phyloP scores from a whole-genome alignment of 345 rosid genomes.

The Gossypium ekmanianum region DNA sequence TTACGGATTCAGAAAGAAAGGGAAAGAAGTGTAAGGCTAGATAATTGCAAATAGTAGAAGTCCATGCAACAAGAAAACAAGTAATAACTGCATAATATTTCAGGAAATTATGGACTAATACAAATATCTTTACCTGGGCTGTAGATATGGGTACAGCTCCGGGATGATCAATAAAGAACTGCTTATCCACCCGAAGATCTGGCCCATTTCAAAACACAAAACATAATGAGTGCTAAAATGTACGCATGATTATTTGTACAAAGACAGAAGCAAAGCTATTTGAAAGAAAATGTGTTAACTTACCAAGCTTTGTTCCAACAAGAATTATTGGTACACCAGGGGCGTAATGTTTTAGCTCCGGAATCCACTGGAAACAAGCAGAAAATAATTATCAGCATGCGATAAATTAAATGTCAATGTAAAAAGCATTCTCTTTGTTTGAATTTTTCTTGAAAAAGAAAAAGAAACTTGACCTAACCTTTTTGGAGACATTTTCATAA shows the following conservation, averaged over 20 bases:
- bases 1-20: constrained; percentile 9
- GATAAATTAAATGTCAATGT: background rate
- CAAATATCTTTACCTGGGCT: constrained; percentile 51
- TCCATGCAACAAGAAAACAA: background rate
- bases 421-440: background rate
- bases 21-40: background rate
- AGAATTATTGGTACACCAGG: constrained; percentile 92
- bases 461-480: constrained; percentile 36
- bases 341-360: constrained; percentile 92
- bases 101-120: background rate
- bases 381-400: constrained; percentile 15
- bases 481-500: constrained; percentile 92
- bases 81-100: background rate
- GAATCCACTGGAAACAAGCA: constrained; percentile 77
- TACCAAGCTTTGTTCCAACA: constrained; percentile 97
- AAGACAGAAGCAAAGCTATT: too few species aligned
- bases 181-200: constrained; percentile 97
- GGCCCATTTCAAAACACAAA: constrained; percentile 24
- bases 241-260: too few species aligned
- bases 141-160: constrained; percentile 84
- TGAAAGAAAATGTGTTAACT: background rate
- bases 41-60: background rate
- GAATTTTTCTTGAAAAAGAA: background rate
- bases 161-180: constrained; percentile 88
- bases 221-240: constrained; percentile 14